Evolutionary conservation across 306 rosid genomes (phyloP), one percentile per base, ranked within the genome.

Genomic region (Alnus glutinosa): DNA sequence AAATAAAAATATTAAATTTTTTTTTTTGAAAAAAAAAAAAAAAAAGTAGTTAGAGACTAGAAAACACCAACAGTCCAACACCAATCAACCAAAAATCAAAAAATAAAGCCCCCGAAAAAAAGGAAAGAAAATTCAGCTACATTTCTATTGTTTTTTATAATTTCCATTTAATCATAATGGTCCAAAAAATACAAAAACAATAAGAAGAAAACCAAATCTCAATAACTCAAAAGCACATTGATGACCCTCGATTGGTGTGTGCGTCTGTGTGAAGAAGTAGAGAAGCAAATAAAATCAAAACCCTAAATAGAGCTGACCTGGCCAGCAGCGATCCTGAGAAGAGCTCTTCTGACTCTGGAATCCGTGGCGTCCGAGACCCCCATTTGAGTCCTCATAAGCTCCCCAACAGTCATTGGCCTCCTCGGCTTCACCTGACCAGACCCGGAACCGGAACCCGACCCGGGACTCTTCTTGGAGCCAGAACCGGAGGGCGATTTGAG

Each of bases 311-410:
- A 71, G 81, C 67, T 19, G 73, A 95, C 99, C 99, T 95, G 98
- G 2, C 94, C 90, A 87, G 98, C 97, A 36, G 97, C 87, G 79
- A 95, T 95, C 77, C 98, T 86, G 7, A 92, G 93, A 62, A 95
- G 88, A 49, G 99, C 99, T 77, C 98, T 86, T 68, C 97, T 71
- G 1, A 95, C 96, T 75, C 99, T 91, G 19, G 98, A 93, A 87
- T 95, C 98, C 88, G 89, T 86, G 13, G 96, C 91, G 44, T 95
- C 98, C 14, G 99, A 90, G 84, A 95, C 97, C 87, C 89, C 85
- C 99, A 95, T 95, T 85, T 95, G 99, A 86, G 82, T 89, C 80
- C 98, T 89, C 98, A 95, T 90, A 78, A 95, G 88, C 84, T 95
- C 99, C 3, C 99, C 99, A 18, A 95, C 94, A 16, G 99, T 95